These are phyloP conservation scores for Manihot esculenta DNA, from an alignment of 441 rosid species.

Conservation along the genomic window DNA sequence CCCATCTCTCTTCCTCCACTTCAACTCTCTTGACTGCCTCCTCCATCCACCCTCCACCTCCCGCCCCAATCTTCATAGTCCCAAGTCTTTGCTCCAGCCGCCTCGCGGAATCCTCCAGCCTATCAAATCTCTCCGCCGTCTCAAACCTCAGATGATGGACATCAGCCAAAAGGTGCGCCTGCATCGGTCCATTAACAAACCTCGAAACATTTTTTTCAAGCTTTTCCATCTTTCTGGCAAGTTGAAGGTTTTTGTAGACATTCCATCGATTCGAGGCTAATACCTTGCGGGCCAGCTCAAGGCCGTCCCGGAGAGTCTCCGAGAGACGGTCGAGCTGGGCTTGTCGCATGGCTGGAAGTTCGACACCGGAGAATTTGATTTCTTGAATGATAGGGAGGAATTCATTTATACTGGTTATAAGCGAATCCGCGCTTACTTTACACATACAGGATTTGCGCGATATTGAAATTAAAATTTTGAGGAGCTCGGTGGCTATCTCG, in stretches of 20 bases:
- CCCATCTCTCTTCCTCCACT: constrained; percentile 41
- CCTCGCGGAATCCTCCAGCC: constrained; percentile 37
- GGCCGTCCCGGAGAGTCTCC: constrained; percentile 41
- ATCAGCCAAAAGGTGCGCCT: constrained; percentile 58
- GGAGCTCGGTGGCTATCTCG: constrained; percentile 67
- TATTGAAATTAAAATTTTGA: constrained; percentile 36
- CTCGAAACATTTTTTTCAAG: constrained; percentile 45
- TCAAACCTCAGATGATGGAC: constrained; percentile 51
- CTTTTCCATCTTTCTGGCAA: constrained; percentile 63
- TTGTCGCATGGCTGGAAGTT: constrained; percentile 62
- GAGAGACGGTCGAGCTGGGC: constrained; percentile 54
- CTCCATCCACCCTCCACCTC: constrained; percentile 51
- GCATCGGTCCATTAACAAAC: constrained; percentile 43
- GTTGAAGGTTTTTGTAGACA: constrained; percentile 43
- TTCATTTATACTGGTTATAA: constrained; percentile 31
- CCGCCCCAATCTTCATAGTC: constrained; percentile 55
- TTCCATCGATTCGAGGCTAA: constrained; percentile 55
- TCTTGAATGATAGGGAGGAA: constrained; percentile 56
- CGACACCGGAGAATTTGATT: constrained; percentile 78
- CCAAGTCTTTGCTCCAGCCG: constrained; percentile 52
- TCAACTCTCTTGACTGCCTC: constrained; percentile 56
- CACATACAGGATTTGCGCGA: constrained; percentile 40
- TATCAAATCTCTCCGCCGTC: constrained; percentile 48
- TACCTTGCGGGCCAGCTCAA: constrained; percentile 53
- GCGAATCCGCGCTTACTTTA: constrained; percentile 45